A percentile compares a stretch with the other conserved stretches of the same genome.
These are phyloP conservation scores for Cucurbita argyrosperma DNA, from an alignment of 306 rosid genomes.

Conservation along the genomic window DNA sequence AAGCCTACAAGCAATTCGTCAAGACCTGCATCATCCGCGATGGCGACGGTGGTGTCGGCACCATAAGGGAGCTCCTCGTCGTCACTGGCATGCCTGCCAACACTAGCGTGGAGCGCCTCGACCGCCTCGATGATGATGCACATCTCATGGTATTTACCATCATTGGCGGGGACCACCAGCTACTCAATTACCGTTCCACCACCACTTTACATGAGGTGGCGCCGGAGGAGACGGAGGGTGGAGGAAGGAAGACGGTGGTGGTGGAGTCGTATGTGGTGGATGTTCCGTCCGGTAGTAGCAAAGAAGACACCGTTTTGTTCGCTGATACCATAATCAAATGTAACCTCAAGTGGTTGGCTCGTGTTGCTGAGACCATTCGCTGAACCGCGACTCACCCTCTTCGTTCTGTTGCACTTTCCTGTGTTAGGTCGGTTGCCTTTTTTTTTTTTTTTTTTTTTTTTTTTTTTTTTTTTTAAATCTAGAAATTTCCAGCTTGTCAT, in stretches of 20 bases:
- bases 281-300: slow-evolving; percentile 30
- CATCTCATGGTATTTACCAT: slow-evolving; percentile 38
- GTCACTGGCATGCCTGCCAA: slow-evolving; percentile 42
- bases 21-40: slow-evolving; percentile 27
- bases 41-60: slow-evolving; percentile 40
- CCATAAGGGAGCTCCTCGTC: slow-evolving; percentile 29
- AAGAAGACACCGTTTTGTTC: slow-evolving; percentile 48
- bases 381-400: not conserved
- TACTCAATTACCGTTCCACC: slow-evolving; percentile 39
- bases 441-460: not conserved
- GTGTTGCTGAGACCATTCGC: not conserved
- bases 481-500: too few species aligned
- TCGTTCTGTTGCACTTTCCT: not conserved
- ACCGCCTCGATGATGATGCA: slow-evolving; percentile 31
- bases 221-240: slow-evolving; percentile 4
- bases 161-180: slow-evolving; percentile 55
- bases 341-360: slow-evolving; percentile 43
- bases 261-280: slow-evolving; percentile 60
- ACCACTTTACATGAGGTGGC: slow-evolving; percentile 32
- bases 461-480: too few species aligned
- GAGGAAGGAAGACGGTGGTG: slow-evolving; percentile 24
- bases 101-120: slow-evolving; percentile 39
- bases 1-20: slow-evolving; percentile 38
- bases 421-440: not conserved
- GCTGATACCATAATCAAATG: slow-evolving; percentile 38